Base-by-base conservation (phyloP, 495 filamentous ascomycete species). In the Lindgomyces ingoldianus region DNA sequence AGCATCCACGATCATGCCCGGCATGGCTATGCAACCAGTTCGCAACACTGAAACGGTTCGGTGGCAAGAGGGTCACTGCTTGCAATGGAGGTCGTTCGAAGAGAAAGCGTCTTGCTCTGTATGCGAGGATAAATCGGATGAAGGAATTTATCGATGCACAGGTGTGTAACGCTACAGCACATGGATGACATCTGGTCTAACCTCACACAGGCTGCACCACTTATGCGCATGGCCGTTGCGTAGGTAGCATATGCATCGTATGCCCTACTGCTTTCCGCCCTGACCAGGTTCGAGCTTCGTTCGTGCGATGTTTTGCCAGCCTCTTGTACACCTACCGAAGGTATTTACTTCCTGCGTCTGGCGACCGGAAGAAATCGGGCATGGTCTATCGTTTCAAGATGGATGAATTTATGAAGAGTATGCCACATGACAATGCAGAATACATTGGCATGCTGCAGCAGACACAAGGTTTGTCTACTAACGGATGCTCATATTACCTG, bases 1-100 rank as follows among this genome's bases (percentile, higher is more conserved):
- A 29, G 94, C 94, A n/a, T 96, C 91, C 14, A 98, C 94, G 0
- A 87, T 98, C 70, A 96, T 98, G 85, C 93, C 94, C 12, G 91
- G 91, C 72, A 85, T 95, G 77, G 79, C 91, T 49, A 80, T 90
- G 65, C 91, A 96, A 71, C 91, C 90, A 1, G 89, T 96, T 8
- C 80, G 84, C 36, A 95, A 96, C 70, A 90, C 89, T 2, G 91
- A 96, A 39, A 93, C 85, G 30, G 91, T 85, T 3, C 85, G 87
- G 62, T 98, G 93, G 94, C 85, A 91, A 2, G 94, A 98, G 76
- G 94, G 94, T 0, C 94, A 98, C 79, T 95, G 89, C 74, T 83
- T 98, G 73, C 85, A 89, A 67, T 89, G 85, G 78, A 82, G 83
- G 51, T 73, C 80, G 1, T 83, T 85, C 60, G 93, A 96, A 67